Evolutionary conservation across 345 rosid species (phyloP), one percentile per base, ranked within the genome.

Genomic region (Syzygium jambos): DNA sequence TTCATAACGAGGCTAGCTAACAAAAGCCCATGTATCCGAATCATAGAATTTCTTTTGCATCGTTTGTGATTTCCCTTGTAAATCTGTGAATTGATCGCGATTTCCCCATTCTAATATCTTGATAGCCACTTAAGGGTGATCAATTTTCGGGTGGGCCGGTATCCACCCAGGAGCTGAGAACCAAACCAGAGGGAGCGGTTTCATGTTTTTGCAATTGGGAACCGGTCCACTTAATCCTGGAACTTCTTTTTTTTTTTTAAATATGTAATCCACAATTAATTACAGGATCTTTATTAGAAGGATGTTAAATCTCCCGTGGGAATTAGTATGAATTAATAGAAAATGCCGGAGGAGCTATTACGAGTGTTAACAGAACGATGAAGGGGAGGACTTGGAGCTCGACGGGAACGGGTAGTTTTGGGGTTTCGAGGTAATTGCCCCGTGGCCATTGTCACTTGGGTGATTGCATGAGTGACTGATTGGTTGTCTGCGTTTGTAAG

Each of bases 361-460:
- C 46, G 7, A 43, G 46, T 43, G 46, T 43, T 43, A 43, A 43
- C 46, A 6, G 7, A 43, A 43, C 46, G 46, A 93, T n/a, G 87
- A 89, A 15, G 89, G 88, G 52, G 92, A 89, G 73, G 91, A 86
- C 38, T 87, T 86, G 90, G 90, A 41, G 13, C 38, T 25, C 21
- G 95, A 89, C 1, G 93, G 90, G 65, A 93, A 91, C 21, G 91
- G 89, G 38, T 93, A 93, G 88, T 90, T 92, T 89, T 93, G 92
- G 93, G 82, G 93, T 63, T 92, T 95, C 61, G 93, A 95, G 99
- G 99, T 97, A 90, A 34, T 73, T 22, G 80, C 80, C 14, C 4
- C 52, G 25, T 41, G 80, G 49, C 25, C 49, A 0, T 41, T 19
- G 14, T 5, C 49, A 3, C 27, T 73, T 73, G 80, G 38, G 46